A percentile compares a stretch with the other conserved stretches of the same genome.
Conservation (phyloP, 352 stramenopile genomes). For the Pythium dissotocum region DNA sequence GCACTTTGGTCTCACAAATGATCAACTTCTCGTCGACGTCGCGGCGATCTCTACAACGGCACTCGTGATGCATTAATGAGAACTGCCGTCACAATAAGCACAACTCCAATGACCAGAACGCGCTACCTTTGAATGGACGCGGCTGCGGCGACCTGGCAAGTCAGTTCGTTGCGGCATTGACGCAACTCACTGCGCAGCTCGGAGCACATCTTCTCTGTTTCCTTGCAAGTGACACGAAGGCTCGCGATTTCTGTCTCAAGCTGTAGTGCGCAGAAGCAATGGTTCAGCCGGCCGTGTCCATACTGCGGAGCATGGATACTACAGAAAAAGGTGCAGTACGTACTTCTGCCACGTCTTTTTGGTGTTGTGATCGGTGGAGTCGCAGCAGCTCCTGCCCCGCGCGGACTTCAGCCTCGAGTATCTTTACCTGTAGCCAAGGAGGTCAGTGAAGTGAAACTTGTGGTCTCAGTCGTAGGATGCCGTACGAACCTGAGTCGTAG, state of each 20-base stretch:
- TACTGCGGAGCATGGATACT: no score
- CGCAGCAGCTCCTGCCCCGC: slow-evolving; percentile 61
- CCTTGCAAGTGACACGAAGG: slow-evolving; percentile 36
- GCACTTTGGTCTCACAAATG: slow-evolving; percentile 36
- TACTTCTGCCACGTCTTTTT: slow-evolving; percentile 50
- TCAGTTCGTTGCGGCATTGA: slow-evolving; percentile 52
- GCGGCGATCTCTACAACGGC: slow-evolving; percentile 45
- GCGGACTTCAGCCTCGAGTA: slow-evolving; percentile 62
- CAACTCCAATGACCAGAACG: no score
- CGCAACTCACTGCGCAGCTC: slow-evolving; percentile 48
- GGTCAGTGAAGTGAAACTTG: no score
- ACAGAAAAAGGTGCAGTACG: background rate
- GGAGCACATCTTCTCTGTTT: slow-evolving; percentile 49
- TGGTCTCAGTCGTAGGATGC: background rate
- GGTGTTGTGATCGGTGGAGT: slow-evolving; percentile 52
- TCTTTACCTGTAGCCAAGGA: slow-evolving; percentile 28
- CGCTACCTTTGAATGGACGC: slow-evolving; percentile 48
- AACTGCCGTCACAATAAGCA: no score
- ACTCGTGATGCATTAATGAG: background rate
- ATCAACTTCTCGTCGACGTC: slow-evolving; percentile 49
- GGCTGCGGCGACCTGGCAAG: slow-evolving; percentile 47
- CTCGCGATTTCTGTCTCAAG: slow-evolving; percentile 52
- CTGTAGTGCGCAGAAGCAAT: slow-evolving; percentile 17
- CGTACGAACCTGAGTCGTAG: slow-evolving; percentile 16
- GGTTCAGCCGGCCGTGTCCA: no score